These are phyloP conservation scores for Mycena capillaripes DNA, from an alignment of 768 basidiomycete genomes.

Conservation along the genomic window DNA sequence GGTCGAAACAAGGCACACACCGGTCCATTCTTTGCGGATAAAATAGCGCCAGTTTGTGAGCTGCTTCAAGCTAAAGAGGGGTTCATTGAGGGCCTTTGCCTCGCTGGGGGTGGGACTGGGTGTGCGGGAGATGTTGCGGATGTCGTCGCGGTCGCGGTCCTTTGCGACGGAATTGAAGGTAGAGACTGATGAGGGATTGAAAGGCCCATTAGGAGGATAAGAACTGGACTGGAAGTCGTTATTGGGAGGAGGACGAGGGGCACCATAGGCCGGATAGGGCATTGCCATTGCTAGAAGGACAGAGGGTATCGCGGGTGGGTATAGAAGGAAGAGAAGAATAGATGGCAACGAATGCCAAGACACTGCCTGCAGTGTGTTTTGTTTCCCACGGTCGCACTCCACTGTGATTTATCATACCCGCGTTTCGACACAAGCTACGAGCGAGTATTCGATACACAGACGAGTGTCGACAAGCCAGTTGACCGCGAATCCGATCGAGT, in stretches of 20 bases:
- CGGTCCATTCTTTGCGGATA: conserved; percentile 68
- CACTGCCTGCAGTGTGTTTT: background rate
- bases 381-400: background rate
- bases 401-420: too few species aligned
- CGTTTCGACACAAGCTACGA: too few species aligned
- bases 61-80: conserved; percentile 61
- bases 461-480: too few species aligned
- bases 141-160: conserved; percentile 34
- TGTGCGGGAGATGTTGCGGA: conserved; percentile 52
- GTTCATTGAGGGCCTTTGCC: conserved; percentile 55
- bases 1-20: conserved; percentile 52
- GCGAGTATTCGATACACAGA: too few species aligned
- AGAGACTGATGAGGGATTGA: conserved; percentile 20
- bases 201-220: conserved; percentile 22
- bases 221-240: too few species aligned
- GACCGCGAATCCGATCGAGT: too few species aligned
- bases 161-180: conserved; percentile 32
- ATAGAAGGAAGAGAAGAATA: background rate
- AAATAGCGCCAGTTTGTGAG: conserved; percentile 64
- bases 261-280: conserved; percentile 33
- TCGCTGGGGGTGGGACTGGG: conserved; percentile 80
- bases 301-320: conserved; percentile 23
- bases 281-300: conserved; percentile 23
- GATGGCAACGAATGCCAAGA: conserved; percentile 25
- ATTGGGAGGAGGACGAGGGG: background rate